phyloP scores from a whole-genome alignment of 2,329 filamentous ascomycete genomes.

The Ceratocystis alfenasii region DNA sequence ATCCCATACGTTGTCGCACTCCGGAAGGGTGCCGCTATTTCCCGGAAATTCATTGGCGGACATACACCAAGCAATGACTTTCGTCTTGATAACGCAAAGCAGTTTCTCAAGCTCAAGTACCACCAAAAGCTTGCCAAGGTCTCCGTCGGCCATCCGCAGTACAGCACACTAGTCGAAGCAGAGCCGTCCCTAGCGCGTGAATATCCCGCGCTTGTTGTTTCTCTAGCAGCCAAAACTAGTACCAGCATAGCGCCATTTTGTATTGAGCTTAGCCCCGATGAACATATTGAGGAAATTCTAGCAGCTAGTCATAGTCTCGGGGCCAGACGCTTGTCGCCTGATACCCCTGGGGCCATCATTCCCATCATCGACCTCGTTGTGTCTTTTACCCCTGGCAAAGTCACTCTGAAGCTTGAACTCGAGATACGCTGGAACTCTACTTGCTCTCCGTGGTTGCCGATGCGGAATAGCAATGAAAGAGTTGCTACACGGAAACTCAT shows the following conservation, averaged over 20 bases:
- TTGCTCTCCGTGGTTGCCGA: conserved; percentile 26
- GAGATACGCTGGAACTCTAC: conserved; percentile 36
- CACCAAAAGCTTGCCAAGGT: neutral
- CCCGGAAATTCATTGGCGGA: neutral
- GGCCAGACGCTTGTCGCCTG: neutral
- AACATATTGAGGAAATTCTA: neutral
- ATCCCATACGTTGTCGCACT: neutral
- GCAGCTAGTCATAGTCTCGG: neutral
- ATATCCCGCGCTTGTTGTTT: neutral
- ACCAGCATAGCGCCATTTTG: neutral
- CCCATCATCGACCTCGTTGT: neutral
- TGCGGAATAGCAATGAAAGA: conserved; percentile 28
- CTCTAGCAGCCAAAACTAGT: neutral
- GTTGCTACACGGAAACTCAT: conserved; percentile 30
- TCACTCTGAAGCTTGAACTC: conserved; percentile 28
- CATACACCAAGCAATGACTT: neutral
- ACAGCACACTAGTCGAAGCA: neutral
- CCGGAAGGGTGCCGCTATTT: neutral
- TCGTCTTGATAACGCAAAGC: neutral
- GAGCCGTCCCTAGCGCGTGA: neutral
- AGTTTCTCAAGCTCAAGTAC: neutral
- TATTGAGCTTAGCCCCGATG: neutral
- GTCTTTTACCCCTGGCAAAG: neutral
- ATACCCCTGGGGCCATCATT: neutral
- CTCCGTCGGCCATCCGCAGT: neutral